Base-by-base conservation (phyloP, 495 filamentous ascomycete genomes). In the Aspergillus ostianus region DNA sequence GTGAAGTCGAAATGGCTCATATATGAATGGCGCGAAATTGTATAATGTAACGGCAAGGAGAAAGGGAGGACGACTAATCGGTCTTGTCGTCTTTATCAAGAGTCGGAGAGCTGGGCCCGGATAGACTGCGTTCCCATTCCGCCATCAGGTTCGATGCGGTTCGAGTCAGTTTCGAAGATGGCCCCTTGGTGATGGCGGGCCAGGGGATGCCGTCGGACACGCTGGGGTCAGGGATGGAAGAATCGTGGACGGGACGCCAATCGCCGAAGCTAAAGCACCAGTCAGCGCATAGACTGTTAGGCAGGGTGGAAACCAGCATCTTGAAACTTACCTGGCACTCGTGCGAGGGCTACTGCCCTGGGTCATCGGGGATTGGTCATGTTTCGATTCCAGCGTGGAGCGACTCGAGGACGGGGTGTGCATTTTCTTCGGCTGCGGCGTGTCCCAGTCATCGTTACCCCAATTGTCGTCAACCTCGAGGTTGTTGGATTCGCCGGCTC, bases 81-180 rank as follows among this genome's bases (percentile, higher is more conserved):
- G 66, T 72, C 62, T 77, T 77, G 70, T 60, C 69, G 56, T 71
- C 71, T 55, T 77, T 76, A 26, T 67, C 62, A 21, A 57, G 53
- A 3, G 45, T 55, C 9, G 69, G 61, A 58, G 69, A 65, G 47
- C 18, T 56, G 7, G 58, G 41, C 29, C 36, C 66, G 3, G 74
- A 73, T 7, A 80, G 70, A 51, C 76, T 77, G 20, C 75, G 72
- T 59, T 94, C 90, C 90, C 89, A 92, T 64, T 93, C 89, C 53
- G 81, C 86, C 84, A 93, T 91, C 57, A 91, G 75, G 54, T 85
- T 85, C 21, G 82, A 83, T 3, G 89, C 87, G n/a, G 87, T 87
- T 10, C 78, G 81, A 61, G 83, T 86, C 58, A 92, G 77, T 59
- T 88, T 89, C 51, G 80, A 82, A 0, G 89, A 87, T 10, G 84